phyloP scores from a whole-genome alignment of 2,329 filamentous ascomycete species.

The Zymoseptoria tritici region DNA sequence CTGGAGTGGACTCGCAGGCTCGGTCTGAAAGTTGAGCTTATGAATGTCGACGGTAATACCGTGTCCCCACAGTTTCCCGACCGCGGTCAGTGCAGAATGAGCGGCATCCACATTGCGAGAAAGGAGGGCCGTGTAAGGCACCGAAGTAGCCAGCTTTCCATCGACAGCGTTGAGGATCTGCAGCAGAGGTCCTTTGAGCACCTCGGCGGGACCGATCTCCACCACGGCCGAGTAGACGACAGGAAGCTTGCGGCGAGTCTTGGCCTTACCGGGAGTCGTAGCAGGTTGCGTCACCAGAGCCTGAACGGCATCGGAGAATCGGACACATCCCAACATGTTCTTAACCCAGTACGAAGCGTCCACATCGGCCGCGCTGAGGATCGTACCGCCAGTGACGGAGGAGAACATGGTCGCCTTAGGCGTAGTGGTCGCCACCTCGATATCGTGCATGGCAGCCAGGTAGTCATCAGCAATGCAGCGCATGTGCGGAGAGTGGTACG shows the following conservation, averaged over 20 bases:
- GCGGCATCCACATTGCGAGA: background rate
- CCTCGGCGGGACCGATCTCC: slow-evolving; percentile 10
- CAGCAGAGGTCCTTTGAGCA: slow-evolving; percentile 8
- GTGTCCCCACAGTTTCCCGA: background rate
- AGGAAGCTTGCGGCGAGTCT: background rate
- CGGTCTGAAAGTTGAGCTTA: background rate
- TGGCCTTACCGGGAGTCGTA: background rate
- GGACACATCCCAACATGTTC: slow-evolving; percentile 3
- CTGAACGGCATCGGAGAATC: slow-evolving; percentile 3
- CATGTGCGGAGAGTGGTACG: slow-evolving; percentile 39
- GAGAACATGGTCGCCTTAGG: slow-evolving; percentile 4
- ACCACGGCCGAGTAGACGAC: slow-evolving; percentile 1
- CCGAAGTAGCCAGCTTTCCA: background rate
- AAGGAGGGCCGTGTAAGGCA: background rate
- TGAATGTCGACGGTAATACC: background rate
- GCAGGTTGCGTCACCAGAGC: background rate
- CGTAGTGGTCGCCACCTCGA: background rate
- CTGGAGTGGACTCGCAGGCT: background rate
- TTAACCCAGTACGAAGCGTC: slow-evolving; percentile 3
- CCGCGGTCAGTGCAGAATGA: background rate
- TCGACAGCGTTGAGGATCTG: slow-evolving; percentile 4
- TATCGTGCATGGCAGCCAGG: background rate
- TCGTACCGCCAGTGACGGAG: slow-evolving; percentile 2
- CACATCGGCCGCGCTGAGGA: background rate
- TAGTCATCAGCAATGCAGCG: slow-evolving; percentile 6